Conservation (phyloP, 257 asterid genomes). For the Solanum peruvianum region DNA sequence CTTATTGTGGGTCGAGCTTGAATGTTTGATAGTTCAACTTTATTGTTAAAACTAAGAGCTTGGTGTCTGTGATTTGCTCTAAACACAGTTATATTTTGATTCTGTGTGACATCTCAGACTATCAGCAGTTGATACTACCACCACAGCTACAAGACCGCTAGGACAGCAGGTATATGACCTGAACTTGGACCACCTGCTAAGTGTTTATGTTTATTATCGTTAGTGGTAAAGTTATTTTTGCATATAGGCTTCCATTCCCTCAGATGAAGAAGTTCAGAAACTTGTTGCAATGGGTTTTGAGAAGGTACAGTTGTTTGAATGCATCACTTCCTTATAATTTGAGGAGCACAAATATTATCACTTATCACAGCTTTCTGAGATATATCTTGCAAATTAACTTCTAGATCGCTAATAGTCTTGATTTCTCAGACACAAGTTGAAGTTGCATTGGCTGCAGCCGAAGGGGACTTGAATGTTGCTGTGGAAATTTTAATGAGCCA, state of each 20-base stretch:
- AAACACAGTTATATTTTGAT: not conserved
- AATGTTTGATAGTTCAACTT: not conserved
- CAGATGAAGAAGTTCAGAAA: conserved; percentile 66
- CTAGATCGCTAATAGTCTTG: not conserved
- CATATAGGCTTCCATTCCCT: conserved; percentile 34
- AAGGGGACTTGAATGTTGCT: conserved; percentile 75
- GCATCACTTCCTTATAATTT: not conserved
- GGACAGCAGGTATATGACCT: conserved; percentile 45
- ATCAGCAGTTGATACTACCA: conserved; percentile 21
- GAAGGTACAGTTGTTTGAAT: conserved; percentile 32
- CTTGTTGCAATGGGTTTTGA: conserved; percentile 97
- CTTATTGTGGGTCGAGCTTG: not conserved
- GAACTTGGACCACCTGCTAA: not conserved
- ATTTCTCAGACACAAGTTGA: conserved; percentile 83
- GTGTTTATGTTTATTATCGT: not conserved
- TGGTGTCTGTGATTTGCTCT: not conserved
- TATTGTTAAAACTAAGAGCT: not conserved
- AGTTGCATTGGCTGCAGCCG: conserved; percentile 91
- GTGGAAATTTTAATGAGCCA: conserved; percentile 95
- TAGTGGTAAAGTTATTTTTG: not conserved
- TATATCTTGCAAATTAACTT: not conserved
- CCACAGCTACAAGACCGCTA: conserved; percentile 20
- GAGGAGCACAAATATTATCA: not conserved
- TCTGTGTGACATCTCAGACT: conserved; percentile 22
- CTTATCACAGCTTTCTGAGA: not conserved